A percentile compares a stretch with the other conserved stretches of the same genome.
Conservation (phyloP, 148 eudicot genomes). For the Beta vulgaris region DNA sequence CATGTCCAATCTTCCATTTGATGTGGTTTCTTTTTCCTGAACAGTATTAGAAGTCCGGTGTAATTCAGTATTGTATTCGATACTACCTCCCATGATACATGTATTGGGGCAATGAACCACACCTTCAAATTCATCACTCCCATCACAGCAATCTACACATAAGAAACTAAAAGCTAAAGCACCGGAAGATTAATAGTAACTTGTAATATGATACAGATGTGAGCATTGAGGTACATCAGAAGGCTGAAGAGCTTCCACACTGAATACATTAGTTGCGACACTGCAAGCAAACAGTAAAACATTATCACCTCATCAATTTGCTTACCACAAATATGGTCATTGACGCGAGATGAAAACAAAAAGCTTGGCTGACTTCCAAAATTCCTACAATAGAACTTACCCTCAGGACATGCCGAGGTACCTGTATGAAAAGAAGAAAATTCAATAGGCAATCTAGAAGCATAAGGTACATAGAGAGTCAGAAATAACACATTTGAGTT, state of each 20-base stretch:
- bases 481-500: not conserved
- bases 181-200: not conserved
- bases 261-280: not conserved
- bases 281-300: not conserved
- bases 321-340: constrained; percentile 91
- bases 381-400: constrained; percentile 81
- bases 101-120: constrained; percentile 61
- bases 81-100: constrained; percentile 82
- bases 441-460: not conserved
- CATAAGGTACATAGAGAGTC: not conserved
- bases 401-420: constrained; percentile 81
- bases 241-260: not conserved
- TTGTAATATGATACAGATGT: not conserved
- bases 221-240: not conserved
- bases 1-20: constrained; percentile 34
- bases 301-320: not conserved
- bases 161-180: constrained; percentile 3
- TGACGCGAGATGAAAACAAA: constrained; percentile 83
- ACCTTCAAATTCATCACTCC: constrained; percentile 91
- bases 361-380: constrained; percentile 73
- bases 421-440: constrained; percentile 41
- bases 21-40: constrained; percentile 31
- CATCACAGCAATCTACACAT: constrained; percentile 87
- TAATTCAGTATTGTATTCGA: constrained; percentile 42
- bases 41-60: constrained; percentile 34